Evolutionary conservation across 352 stramenopile species (phyloP).

Genomic region (Phytophthora europaea): DNA sequence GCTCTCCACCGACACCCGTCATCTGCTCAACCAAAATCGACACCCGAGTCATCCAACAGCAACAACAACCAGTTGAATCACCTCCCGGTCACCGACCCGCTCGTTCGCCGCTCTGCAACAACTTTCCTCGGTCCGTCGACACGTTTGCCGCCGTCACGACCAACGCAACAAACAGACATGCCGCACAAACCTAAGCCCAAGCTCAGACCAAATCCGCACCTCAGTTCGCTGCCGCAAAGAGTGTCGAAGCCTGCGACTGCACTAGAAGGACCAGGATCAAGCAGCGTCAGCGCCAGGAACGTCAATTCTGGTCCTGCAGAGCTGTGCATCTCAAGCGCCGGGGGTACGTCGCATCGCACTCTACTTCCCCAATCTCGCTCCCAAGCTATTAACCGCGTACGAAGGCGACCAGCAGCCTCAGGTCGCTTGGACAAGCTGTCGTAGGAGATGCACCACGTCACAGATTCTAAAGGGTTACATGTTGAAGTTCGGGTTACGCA

Average conservation of each 20-base stretch:
- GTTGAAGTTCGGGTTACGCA: slow-evolving; percentile 36
- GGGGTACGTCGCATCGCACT: slow-evolving; percentile 6
- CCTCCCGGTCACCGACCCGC: neutral
- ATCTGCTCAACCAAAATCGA: neutral
- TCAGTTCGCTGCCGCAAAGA: slow-evolving; percentile 18
- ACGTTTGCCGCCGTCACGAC: neutral
- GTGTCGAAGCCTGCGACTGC: neutral
- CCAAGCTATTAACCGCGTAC: neutral
- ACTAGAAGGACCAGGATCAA: neutral
- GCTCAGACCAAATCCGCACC: slow-evolving; percentile 19
- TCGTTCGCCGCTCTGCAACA: neutral
- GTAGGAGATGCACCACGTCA: slow-evolving; percentile 19
- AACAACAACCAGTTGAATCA: slow-evolving; percentile 4
- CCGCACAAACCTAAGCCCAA: slow-evolving; percentile 16
- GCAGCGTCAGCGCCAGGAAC: neutral
- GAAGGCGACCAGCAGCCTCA: neutral
- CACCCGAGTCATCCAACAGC: neutral
- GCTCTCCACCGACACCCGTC: slow-evolving; percentile 13
- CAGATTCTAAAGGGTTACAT: slow-evolving; percentile 26
- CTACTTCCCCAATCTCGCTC: neutral
- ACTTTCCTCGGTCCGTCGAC: neutral
- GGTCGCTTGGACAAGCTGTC: slow-evolving; percentile 21
- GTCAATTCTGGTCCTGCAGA: neutral
- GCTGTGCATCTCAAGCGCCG: slow-evolving; percentile 26
- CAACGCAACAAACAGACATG: slow-evolving; percentile 5